Conservation (phyloP, 2,329 filamentous ascomycete genomes). For the Polytolypa hystricis region DNA sequence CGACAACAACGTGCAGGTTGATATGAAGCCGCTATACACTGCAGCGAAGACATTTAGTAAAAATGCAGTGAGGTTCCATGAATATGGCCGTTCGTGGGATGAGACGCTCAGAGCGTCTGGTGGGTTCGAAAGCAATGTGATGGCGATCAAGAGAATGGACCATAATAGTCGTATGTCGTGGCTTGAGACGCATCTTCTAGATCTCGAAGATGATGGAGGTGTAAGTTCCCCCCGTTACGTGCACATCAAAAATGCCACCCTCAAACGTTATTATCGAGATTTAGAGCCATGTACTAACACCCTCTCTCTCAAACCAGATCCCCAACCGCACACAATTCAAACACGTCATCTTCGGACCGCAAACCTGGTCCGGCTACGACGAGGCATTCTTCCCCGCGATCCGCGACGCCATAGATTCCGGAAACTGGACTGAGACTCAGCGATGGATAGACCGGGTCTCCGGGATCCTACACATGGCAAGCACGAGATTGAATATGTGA, state of each 20-base stretch:
- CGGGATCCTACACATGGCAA: constrained; percentile 53
- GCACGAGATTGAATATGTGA: constrained; percentile 32
- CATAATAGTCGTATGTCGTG: constrained; percentile 69
- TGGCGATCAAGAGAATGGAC: constrained; percentile 56
- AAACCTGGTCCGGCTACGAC: constrained; percentile 60
- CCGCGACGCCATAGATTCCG: constrained; percentile 61
- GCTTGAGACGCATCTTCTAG: constrained; percentile 76
- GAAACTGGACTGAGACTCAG: constrained; percentile 60
- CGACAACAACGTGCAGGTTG: constrained; percentile 27
- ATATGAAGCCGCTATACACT: constrained; percentile 49
- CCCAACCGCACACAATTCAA: constrained; percentile 87
- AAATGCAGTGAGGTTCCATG: constrained; percentile 54
- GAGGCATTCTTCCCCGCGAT: constrained; percentile 71
- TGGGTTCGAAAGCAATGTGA: constrained; percentile 62
- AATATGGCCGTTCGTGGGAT: constrained; percentile 72
- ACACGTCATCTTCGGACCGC: constrained; percentile 79
- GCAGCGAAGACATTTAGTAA: constrained; percentile 51
- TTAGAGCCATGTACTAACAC: neutral
- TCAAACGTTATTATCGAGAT: constrained; percentile 3
- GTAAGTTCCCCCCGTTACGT: constrained; percentile 48
- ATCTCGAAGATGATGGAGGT: constrained; percentile 59
- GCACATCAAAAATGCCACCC: neutral
- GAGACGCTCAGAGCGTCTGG: constrained; percentile 56
- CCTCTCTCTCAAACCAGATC: constrained; percentile 40
- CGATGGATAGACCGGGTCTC: constrained; percentile 61